These are phyloP conservation scores for Cyberlindnera petersonii DNA, from an alignment of 805 yeast species.

Conservation along the genomic window DNA sequence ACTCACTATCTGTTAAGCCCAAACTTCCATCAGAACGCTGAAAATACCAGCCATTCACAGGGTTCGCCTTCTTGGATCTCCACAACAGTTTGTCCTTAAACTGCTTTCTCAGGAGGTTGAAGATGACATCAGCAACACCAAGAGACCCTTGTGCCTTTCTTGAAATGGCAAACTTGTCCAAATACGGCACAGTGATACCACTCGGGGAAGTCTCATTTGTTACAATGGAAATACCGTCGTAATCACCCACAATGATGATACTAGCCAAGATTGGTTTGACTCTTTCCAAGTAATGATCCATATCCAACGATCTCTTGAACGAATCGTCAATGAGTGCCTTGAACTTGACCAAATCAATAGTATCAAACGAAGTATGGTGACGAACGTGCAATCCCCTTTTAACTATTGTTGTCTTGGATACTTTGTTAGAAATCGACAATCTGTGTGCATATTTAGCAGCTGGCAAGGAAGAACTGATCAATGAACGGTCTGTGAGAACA, in stretches of 20 bases:
- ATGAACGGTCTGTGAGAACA: slow-evolving; percentile 84
- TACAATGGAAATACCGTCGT: slow-evolving; percentile 91
- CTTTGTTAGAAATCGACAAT: slow-evolving; percentile 21
- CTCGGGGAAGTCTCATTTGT: slow-evolving; percentile 61
- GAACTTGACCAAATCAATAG: slow-evolving; percentile 49
- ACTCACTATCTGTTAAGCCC: slow-evolving; percentile 37
- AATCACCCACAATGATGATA: slow-evolving; percentile 84
- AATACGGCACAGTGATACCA: slow-evolving; percentile 54
- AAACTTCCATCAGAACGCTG: slow-evolving; percentile 79
- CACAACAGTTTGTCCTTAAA: slow-evolving; percentile 70
- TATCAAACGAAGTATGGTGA: slow-evolving; percentile 15
- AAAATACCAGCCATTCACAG: slow-evolving; percentile 97
- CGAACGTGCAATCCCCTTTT: slow-evolving; percentile 54
- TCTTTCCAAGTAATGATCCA: slow-evolving; percentile 62
- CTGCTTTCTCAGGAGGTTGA: slow-evolving; percentile 67
- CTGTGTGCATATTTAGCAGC: slow-evolving; percentile 38
- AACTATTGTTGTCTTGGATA: slow-evolving; percentile 62
- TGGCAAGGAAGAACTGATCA: slow-evolving; percentile 88
- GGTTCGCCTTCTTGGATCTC: slow-evolving; percentile 84
- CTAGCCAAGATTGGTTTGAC: slow-evolving; percentile 67
- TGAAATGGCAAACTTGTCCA: slow-evolving; percentile 92
- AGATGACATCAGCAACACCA: slow-evolving; percentile 89
- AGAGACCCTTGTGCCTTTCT: slow-evolving; percentile 83
- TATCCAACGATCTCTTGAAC: slow-evolving; percentile 64
- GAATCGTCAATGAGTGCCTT: slow-evolving; percentile 69